phyloP scores from a whole-genome alignment of 208 protist species.

The Leishmania turanica region DNA sequence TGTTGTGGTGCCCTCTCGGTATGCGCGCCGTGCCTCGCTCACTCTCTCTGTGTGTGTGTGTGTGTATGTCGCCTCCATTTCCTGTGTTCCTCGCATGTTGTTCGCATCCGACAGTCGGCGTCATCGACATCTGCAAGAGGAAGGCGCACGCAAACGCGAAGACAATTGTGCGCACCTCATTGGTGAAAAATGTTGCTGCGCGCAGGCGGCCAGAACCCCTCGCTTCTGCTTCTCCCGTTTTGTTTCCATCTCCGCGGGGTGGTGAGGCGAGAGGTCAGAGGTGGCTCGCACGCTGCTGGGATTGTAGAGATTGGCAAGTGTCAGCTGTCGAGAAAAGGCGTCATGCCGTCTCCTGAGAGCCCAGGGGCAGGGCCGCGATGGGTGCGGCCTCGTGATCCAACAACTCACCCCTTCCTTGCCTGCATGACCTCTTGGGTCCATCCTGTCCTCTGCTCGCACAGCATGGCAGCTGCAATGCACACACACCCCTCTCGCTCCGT shows the following conservation, averaged over 20 bases:
- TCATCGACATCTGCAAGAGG: background rate
- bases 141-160: background rate
- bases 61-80: background rate
- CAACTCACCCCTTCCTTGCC: background rate
- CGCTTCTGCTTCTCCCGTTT: too few species aligned
- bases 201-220: background rate
- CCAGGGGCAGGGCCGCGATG: background rate
- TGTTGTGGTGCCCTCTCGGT: constrained; percentile 6
- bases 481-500: too few species aligned
- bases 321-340: background rate
- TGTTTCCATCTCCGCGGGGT: background rate
- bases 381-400: background rate
- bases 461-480: background rate
- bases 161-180: background rate
- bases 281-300: background rate
- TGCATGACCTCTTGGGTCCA: background rate
- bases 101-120: background rate
- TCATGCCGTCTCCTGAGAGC: background rate
- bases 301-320: background rate
- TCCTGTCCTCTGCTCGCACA: background rate
- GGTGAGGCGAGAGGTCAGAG: background rate
- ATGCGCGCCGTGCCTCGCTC: background rate
- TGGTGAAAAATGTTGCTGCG: background rate
- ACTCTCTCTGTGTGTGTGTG: background rate
- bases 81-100: background rate